Conservation (phyloP, 257 asterid genomes). For the Solanum appendiculatum region DNA sequence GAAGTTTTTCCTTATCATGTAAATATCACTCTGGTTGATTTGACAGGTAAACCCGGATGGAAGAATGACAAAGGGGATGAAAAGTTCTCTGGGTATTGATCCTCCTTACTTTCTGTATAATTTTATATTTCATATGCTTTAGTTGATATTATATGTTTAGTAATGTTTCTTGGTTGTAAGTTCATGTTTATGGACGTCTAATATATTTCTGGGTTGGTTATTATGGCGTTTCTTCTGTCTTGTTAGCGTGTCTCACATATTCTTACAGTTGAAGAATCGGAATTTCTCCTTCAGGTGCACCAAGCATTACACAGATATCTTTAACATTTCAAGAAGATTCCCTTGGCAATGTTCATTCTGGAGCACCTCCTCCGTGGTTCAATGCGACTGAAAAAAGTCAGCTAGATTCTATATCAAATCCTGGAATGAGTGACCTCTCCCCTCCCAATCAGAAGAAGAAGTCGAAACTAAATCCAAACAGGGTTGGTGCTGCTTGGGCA, state of each 20-base stretch:
- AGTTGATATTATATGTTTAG: neutral
- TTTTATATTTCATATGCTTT: neutral
- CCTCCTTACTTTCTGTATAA: neutral
- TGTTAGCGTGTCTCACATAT: neutral
- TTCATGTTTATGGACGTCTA: neutral
- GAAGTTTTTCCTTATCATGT: neutral
- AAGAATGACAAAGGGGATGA: conserved; percentile 21
- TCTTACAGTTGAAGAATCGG: neutral
- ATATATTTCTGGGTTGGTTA: neutral
- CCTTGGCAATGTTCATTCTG: conserved; percentile 74
- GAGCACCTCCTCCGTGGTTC: conserved; percentile 95
- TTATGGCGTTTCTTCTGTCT: neutral
- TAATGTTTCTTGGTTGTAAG: neutral
- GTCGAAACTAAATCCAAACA: conserved; percentile 73
- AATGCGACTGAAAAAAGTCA: conserved; percentile 27
- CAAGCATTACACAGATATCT: conserved; percentile 30
- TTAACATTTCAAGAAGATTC: conserved; percentile 23
- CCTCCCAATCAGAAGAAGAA: conserved; percentile 19
- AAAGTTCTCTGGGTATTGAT: conserved; percentile 3
- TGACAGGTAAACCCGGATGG: conserved; percentile 36
- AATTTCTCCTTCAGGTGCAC: conserved; percentile 17
- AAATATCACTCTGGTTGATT: neutral
- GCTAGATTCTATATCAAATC: conserved; percentile 14
- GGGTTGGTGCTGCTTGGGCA: conserved; percentile 99
- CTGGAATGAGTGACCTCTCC: conserved; percentile 7